A percentile compares a stretch with the other conserved stretches of the same genome.
Conservation (phyloP, 345 rosid genomes). For the Syzygium jambos region DNA sequence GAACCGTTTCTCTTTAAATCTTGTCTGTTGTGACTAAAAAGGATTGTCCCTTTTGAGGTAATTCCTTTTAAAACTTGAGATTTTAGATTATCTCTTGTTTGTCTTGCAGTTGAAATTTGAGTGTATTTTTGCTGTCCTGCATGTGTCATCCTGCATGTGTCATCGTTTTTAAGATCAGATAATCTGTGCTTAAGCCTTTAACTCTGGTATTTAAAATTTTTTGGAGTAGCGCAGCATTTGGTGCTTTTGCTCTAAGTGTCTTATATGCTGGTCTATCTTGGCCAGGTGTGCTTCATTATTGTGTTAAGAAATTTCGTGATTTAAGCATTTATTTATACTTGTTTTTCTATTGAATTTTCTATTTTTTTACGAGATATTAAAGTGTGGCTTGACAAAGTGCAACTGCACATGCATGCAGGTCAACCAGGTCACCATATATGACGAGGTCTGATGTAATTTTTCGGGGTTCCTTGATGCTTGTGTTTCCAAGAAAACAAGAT, state of each 20-base stretch:
- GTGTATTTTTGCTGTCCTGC: not conserved
- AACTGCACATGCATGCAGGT: not conserved
- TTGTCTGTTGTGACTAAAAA: not conserved
- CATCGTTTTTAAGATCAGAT: not conserved
- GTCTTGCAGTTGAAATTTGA: not conserved
- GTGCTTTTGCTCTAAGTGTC: not conserved
- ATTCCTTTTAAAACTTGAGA: not conserved
- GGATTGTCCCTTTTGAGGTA: not conserved
- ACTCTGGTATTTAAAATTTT: not conserved
- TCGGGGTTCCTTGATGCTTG: not conserved
- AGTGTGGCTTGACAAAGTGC: not conserved
- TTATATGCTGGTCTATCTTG: not conserved
- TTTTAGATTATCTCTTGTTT: not conserved
- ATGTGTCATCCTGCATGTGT: not conserved
- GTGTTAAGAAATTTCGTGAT: not conserved
- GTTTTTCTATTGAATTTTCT: not conserved
- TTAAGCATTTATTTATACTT: not conserved
- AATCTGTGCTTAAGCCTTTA: not conserved
- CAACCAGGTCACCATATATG: not conserved
- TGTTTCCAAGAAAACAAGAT: not conserved
- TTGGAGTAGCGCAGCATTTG: not conserved
- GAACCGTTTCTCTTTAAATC: conserved; percentile 38
- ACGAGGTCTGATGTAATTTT: not conserved
- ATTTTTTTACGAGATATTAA: not conserved
- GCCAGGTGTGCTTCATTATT: not conserved